These are phyloP conservation scores for Kluyveromyces sp. DNA, from an alignment of 1,139 yeast genomes.

Conservation along the genomic window DNA sequence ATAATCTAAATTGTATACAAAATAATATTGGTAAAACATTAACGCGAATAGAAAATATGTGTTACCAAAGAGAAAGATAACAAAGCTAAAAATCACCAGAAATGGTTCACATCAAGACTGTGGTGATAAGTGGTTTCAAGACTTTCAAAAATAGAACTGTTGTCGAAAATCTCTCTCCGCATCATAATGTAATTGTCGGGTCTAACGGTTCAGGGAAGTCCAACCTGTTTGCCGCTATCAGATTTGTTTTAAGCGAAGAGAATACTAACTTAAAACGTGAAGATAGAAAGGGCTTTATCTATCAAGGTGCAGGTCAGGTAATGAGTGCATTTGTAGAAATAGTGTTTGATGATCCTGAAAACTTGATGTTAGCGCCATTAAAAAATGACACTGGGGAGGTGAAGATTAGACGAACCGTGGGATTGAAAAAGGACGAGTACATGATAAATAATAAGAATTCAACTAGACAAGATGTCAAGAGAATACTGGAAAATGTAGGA, in stretches of 20 bases:
- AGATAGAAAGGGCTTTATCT: conserved; percentile 81
- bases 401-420: conserved; percentile 77
- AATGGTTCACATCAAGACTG: conserved; percentile 37
- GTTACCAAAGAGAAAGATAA: neutral
- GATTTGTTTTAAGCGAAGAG: conserved; percentile 89
- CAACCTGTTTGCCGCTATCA: conserved; percentile 89
- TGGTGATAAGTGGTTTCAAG: conserved; percentile 86
- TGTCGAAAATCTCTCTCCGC: conserved; percentile 69
- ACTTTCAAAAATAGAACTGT: conserved; percentile 83
- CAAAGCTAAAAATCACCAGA: neutral
- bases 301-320: conserved; percentile 86
- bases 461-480: conserved; percentile 74
- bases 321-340: conserved; percentile 93
- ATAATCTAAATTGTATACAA: neutral
- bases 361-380: conserved; percentile 55
- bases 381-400: conserved; percentile 46
- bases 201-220: conserved; percentile 96
- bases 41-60: no score
- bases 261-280: conserved; percentile 82
- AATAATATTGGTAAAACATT: no score
- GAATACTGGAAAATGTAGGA: conserved; percentile 84
- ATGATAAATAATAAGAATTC: conserved; percentile 73
- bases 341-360: conserved; percentile 72
- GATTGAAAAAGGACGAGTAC: conserved; percentile 83
- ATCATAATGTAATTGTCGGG: conserved; percentile 87